Conservation (phyloP, 805 yeast genomes). For the Pichia thaimueangensis region DNA sequence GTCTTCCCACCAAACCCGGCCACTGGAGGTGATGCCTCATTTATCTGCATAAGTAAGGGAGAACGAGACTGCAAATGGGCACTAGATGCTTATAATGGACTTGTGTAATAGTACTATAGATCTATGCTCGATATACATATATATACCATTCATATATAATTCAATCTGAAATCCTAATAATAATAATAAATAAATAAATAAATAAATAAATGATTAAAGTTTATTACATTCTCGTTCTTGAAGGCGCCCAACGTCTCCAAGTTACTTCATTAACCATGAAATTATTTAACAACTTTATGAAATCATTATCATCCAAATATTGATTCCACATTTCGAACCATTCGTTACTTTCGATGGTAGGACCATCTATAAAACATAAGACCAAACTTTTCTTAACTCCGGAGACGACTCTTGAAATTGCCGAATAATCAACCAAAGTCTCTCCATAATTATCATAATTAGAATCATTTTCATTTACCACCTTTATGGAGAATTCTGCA, state of each 20-base stretch:
- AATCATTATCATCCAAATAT: conserved; percentile 6
- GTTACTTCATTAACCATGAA: conserved; percentile 57
- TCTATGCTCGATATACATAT: not conserved
- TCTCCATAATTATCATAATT: not conserved
- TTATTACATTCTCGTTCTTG: conserved; percentile 68
- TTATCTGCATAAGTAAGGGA: conserved; percentile 77
- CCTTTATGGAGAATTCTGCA: conserved; percentile 70
- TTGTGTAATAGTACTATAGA: conserved; percentile 26
- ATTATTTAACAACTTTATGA: conserved; percentile 31
- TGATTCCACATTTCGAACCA: conserved; percentile 16
- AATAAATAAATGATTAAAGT: not conserved
- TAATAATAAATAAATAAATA: not conserved
- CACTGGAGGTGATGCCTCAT: conserved; percentile 34
- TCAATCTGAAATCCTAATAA: too few relatives aligned
- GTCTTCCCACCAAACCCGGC: conserved; percentile 40
- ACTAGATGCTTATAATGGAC: conserved; percentile 58
- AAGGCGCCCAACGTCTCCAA: conserved; percentile 80
- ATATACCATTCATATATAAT: too few relatives aligned
- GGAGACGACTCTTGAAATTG: conserved; percentile 73
- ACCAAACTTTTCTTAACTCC: conserved; percentile 79
- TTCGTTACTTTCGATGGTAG: conserved; percentile 30
- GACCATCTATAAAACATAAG: conserved; percentile 57
- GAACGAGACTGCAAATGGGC: conserved; percentile 86
- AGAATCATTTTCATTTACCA: conserved; percentile 13
- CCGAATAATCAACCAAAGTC: conserved; percentile 52